Conservation (phyloP, 306 rosid species). For the Astragalus glycyphyllos region DNA sequence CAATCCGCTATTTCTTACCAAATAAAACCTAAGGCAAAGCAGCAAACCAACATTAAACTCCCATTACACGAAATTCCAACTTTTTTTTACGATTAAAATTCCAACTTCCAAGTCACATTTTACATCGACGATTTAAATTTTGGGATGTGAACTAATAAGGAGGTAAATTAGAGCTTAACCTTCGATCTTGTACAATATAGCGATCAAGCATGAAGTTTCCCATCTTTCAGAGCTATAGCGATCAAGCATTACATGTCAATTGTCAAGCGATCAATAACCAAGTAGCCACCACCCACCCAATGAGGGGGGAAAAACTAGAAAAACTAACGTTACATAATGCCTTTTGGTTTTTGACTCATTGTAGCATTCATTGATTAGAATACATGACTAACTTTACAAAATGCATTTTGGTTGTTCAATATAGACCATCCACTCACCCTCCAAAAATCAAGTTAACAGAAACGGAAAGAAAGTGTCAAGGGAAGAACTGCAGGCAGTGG, state of each 20-base stretch:
- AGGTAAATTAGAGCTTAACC: background rate
- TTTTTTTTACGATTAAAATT: too few relatives aligned
- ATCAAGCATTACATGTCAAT: background rate
- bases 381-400: constrained; percentile 35
- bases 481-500: constrained; percentile 34
- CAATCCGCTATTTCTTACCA: too few relatives aligned
- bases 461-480: background rate
- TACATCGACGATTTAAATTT: too few relatives aligned
- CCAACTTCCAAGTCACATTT: too few relatives aligned
- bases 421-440: background rate
- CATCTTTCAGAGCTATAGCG: background rate
- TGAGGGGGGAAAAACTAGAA: background rate
- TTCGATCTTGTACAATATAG: background rate
- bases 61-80: too few relatives aligned
- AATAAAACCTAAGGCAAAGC: too few relatives aligned
- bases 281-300: constrained; percentile 2
- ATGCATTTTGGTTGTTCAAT: background rate
- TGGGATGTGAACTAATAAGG: background rate
- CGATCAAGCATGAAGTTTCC: constrained; percentile 13
- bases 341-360: too few relatives aligned
- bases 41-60: too few relatives aligned
- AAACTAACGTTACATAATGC: constrained; percentile 34
- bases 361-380: constrained; percentile 15
- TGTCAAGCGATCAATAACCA: background rate
- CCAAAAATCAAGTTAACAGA: background rate